Base-by-base conservation (phyloP, 352 stramenopile genomes). In the Nothophytophthora sp. region DNA sequence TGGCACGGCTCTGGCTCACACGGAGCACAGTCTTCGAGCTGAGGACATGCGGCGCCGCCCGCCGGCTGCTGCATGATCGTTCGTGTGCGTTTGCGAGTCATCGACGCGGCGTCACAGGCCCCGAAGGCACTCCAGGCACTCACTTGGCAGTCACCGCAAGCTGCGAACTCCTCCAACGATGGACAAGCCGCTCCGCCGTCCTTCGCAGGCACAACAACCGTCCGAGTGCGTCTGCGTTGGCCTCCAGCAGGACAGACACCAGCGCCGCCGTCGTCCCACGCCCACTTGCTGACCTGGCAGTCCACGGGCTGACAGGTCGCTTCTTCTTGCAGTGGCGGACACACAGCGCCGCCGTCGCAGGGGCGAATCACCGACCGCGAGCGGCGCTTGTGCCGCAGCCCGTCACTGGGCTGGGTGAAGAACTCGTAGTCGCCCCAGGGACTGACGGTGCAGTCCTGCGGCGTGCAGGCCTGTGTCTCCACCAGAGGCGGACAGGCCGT, bases 261-360 rank as follows among this genome's bases (percentile, higher is more conserved):
- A 10, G 63, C 47, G 42, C 80, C 61, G 16, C 69, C 84, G 1
- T 54, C 57, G 8, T 55, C 71, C 76, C 73, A 91, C 1, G 41
- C 28, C 77, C 77, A 91, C 9, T 67, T 52, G 23, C 61, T 74
- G 28, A 89, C 73, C 30, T 77, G 58, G 23, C 81, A 91, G 50
- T 74, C 59, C 19, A 88, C 66, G 1, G 78, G 73, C 43, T 73
- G 69, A 54, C 76, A 89, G 23, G 62, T 60, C 30, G 78, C 49
- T 15, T 74, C 70, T 13, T 91, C 70, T 6, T 66, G 56, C 16
- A 91, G 50, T 8, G 63, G 46, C 0, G 73, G 73, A 44, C 80
- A 91, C 1, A 25, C 37, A 0, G 45, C 55, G 8, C 80, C 80
- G 4, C 68, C 69, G 30, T 82, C 76, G 9, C 60, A 67, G 0